A percentile compares a stretch with the other conserved stretches of the same genome.
Conservation (phyloP, 1,284 basidiomycete species). For the Lignosus rhinocerotis region DNA sequence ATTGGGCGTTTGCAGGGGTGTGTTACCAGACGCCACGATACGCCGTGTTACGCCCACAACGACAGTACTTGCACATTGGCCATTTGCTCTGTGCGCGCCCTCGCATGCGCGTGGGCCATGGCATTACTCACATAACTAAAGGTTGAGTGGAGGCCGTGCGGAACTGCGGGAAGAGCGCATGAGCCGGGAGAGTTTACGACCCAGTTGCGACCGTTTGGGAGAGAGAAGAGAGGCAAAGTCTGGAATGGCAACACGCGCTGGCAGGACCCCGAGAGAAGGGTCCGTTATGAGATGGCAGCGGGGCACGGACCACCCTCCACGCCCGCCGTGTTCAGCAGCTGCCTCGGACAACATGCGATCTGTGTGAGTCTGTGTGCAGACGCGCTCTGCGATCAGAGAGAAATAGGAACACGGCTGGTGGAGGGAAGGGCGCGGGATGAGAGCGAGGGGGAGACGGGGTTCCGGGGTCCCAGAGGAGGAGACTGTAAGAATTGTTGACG, state of each 20-base stretch:
- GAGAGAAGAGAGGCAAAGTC: constrained; percentile 20
- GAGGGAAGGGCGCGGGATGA: background rate
- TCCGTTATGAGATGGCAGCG: constrained; percentile 19
- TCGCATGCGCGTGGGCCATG: background rate
- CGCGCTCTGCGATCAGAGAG: background rate
- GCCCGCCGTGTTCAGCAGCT: background rate
- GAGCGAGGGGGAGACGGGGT: background rate
- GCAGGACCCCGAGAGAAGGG: constrained; percentile 18
- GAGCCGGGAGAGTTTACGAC: background rate
- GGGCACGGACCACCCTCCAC: constrained; percentile 24
- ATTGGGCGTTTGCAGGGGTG: background rate
- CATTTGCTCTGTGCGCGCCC: background rate
- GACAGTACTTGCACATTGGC: background rate
- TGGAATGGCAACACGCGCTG: constrained; percentile 27
- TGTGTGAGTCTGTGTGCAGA: background rate
- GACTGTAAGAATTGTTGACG: constrained; percentile 20
- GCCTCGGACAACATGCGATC: constrained; percentile 1
- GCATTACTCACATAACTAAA: background rate
- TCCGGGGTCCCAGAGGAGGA: constrained; percentile 13
- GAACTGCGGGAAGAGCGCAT: constrained; percentile 1
- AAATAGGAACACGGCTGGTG: background rate
- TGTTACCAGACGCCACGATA: constrained; percentile 7
- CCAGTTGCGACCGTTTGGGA: background rate
- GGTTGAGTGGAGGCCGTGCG: background rate
- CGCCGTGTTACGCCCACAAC: constrained; percentile 2